Conservation (phyloP, 1,284 basidiomycete species). For the Lentinula novae-zelandiae region DNA sequence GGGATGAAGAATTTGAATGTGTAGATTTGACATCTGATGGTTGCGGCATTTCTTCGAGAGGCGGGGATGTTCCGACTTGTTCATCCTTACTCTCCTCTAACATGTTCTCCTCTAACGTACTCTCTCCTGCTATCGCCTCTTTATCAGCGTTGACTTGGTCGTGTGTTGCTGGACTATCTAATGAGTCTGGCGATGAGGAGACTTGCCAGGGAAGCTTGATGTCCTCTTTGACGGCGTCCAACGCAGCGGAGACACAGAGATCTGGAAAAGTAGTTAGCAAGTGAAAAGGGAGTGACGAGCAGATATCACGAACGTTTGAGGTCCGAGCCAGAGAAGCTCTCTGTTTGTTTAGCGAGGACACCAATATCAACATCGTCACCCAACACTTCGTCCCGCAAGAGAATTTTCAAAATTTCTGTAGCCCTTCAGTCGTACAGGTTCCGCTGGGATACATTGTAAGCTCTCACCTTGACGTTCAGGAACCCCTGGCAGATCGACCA, state of each 20-base stretch:
- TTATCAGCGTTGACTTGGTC: not conserved
- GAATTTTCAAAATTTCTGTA: slow-evolving; percentile 79
- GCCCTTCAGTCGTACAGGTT: not conserved
- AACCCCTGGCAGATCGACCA: slow-evolving; percentile 83
- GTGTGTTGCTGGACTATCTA: not conserved
- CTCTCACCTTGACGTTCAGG: slow-evolving; percentile 74
- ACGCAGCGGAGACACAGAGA: slow-evolving; percentile 83
- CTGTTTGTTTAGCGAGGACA: slow-evolving; percentile 69
- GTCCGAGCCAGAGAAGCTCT: slow-evolving; percentile 90
- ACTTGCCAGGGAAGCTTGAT: slow-evolving; percentile 72
- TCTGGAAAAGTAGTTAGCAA: slow-evolving; percentile 43
- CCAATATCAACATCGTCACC: slow-evolving; percentile 64
- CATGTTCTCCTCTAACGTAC: no score
- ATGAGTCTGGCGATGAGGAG: slow-evolving; percentile 1
- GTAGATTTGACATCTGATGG: not conserved
- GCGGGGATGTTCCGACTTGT: not conserved
- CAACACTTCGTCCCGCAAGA: slow-evolving; percentile 76
- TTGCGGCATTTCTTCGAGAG: not conserved
- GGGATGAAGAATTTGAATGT: not conserved
- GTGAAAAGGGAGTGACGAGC: slow-evolving; percentile 9
- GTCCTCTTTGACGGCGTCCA: slow-evolving; percentile 84
- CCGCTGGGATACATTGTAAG: not conserved
- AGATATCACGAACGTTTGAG: slow-evolving; percentile 70
- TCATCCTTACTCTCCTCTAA: no score
- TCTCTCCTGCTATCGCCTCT: not conserved